Conservation (phyloP, 75 land plant species). For the Selaginella tamariscina region DNA sequence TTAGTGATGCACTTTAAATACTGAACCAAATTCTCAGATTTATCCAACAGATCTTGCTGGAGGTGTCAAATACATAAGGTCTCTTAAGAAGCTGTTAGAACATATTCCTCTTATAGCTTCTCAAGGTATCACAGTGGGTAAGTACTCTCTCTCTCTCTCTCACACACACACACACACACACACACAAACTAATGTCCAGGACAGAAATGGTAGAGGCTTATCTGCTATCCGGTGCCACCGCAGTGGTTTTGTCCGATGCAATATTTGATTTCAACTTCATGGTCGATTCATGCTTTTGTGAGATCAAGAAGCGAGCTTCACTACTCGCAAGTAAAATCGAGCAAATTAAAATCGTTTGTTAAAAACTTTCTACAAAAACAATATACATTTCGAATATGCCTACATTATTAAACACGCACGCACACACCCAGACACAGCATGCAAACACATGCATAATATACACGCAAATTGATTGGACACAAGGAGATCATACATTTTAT, state of each 20-base stretch:
- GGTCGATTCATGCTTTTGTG: neutral
- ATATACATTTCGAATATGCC: too few relatives aligned
- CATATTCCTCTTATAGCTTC: constrained; percentile 78
- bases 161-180: too few relatives aligned
- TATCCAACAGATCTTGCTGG: constrained; percentile 74
- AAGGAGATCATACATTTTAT: too few relatives aligned
- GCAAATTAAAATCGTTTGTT: too few relatives aligned
- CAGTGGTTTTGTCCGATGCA: constrained; percentile 88
- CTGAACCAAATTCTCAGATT: constrained; percentile 45
- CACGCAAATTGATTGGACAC: too few relatives aligned
- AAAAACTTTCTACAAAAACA: too few relatives aligned
- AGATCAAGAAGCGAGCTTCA: neutral
- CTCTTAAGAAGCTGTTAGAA: constrained; percentile 46
- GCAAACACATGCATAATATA: too few relatives aligned
- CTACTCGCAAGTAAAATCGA: too few relatives aligned
- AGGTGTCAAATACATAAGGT: constrained; percentile 46
- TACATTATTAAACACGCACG: too few relatives aligned
- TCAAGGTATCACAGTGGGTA: constrained; percentile 44
- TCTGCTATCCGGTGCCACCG: constrained; percentile 50
- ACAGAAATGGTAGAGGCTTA: constrained; percentile 39
- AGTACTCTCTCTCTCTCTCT: neutral
- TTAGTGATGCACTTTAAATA: too few relatives aligned
- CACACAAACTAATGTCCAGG: too few relatives aligned
- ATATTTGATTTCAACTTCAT: constrained; percentile 28
- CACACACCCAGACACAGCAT: too few relatives aligned